phyloP scores from a whole-genome alignment of 257 asterid species.

The Asclepias syriaca region DNA sequence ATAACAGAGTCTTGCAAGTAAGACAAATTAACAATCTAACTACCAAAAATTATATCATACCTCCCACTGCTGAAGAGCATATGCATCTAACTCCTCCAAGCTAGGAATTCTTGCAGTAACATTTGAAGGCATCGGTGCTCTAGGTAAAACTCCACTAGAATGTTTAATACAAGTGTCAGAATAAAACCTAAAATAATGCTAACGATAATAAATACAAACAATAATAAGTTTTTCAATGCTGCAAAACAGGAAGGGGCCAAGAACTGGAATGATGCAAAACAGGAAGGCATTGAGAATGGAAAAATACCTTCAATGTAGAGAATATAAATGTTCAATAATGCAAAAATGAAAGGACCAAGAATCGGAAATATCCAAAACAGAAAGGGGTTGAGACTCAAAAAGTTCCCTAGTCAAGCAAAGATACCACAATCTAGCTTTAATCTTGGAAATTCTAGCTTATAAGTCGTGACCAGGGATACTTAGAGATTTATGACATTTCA shows the following conservation, averaged over 20 bases:
- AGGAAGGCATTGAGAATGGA: too few species aligned
- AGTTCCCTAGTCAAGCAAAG: background rate
- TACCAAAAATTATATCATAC: constrained; percentile 37
- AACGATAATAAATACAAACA: background rate
- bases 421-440: background rate
- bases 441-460: background rate
- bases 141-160: constrained; percentile 85
- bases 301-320: background rate
- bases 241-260: background rate
- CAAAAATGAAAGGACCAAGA: background rate
- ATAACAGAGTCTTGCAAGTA: constrained; percentile 11
- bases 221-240: background rate
- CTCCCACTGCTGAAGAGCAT: constrained; percentile 95
- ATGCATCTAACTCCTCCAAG: constrained; percentile 80
- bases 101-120: constrained; percentile 82
- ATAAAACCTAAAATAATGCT: background rate
- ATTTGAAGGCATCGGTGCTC: constrained; percentile 88
- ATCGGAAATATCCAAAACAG: background rate
- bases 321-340: background rate
- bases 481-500: background rate
- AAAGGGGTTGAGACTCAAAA: background rate
- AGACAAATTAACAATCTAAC: background rate
- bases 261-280: background rate
- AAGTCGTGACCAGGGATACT: background rate
- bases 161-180: constrained; percentile 26